phyloP scores from a whole-genome alignment of 768 basidiomycete genomes.

The Panaeolus cyanescens region DNA sequence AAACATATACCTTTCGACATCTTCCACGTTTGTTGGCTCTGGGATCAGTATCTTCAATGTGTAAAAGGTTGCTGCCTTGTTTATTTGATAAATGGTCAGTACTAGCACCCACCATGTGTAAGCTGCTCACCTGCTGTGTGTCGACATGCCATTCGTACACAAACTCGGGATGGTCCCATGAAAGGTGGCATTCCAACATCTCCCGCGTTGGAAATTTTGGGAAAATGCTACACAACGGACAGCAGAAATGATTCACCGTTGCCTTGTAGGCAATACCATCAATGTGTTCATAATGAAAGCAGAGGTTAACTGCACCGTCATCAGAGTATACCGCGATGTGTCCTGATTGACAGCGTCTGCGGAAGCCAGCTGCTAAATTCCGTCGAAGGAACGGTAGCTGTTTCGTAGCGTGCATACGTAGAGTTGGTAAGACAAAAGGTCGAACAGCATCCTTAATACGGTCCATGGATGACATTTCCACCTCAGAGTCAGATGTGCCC shows the following conservation, averaged over 20 bases:
- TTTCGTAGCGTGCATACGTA: conserved; percentile 37
- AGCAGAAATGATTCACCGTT: conserved; percentile 20
- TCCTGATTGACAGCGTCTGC: conserved; percentile 35
- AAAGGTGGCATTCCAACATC: conserved; percentile 26
- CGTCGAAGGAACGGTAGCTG: conserved; percentile 60
- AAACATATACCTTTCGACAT: not conserved
- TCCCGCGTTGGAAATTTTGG: conserved; percentile 22
- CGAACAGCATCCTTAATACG: conserved; percentile 26
- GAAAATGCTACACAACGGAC: conserved; percentile 27
- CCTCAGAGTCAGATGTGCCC: conserved; percentile 10
- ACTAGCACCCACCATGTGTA: not conserved
- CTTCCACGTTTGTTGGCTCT: conserved; percentile 6
- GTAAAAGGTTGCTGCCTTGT: conserved; percentile 7
- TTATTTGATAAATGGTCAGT: not conserved
- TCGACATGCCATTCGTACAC: conserved; percentile 23
- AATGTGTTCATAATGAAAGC: conserved; percentile 23
- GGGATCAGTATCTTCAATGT: conserved; percentile 16
- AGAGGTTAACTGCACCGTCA: conserved; percentile 22
- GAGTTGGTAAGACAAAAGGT: conserved; percentile 25
- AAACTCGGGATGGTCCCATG: conserved; percentile 25
- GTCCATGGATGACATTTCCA: not conserved
- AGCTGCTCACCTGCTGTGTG: conserved; percentile 7
- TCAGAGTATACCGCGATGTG: conserved; percentile 33
- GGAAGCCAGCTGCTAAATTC: conserved; percentile 52
- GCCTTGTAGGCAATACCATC: conserved; percentile 16